Evolutionary conservation across 371 early-diverging fungal species (phyloP), one percentile per base, ranked within the genome.

Genomic region (Syncephalastrum contaminatum): DNA sequence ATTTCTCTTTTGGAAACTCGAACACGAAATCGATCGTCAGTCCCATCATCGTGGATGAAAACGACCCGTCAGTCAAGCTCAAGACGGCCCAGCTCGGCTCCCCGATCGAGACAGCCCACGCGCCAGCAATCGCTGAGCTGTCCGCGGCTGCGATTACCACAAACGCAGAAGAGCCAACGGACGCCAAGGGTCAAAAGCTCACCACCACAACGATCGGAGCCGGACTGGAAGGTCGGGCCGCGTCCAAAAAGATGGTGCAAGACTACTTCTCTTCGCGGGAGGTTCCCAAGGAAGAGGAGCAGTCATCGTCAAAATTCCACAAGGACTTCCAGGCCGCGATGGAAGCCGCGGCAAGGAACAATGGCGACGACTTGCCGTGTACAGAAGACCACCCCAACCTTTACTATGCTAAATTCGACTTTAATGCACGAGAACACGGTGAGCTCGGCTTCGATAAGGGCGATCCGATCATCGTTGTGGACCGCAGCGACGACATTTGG

Each of bases 401-500:
- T 49, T 91, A 86, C 56, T 85, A 86, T 51, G 88, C 91, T 4
- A 86, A 87, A 55, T 90, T 85, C 58, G 85, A 86, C 7, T 91
- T 91, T 58, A 77, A 77, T 53, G 85, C 90, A 25, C 80, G 89
- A 25, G 90, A 91, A 59, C 82, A 81, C 18, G 90, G 90, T 18
- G 91, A 91, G 62, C 76, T 91, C 43, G 90, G 89, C 1, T 89
- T 90, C 68, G 69, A 77, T 13, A 84, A 86, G 14, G 87, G 87
- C 19, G 89, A 89, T 61, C 79, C 83, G 0, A 86, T 91, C 53
- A 77, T 89, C 70, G 91, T 91, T 3, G 79, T 87, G 6, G 91
- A 91, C 62, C 77, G 82, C 52, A 87, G 83, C 54, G 89, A 91
- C 63, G 90, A 88, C 66, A 84, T 90, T 46, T 91, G 91, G 91